phyloP scores from a whole-genome alignment of 2,329 filamentous ascomycete genomes.

The Corniculantispora saksenae region DNA sequence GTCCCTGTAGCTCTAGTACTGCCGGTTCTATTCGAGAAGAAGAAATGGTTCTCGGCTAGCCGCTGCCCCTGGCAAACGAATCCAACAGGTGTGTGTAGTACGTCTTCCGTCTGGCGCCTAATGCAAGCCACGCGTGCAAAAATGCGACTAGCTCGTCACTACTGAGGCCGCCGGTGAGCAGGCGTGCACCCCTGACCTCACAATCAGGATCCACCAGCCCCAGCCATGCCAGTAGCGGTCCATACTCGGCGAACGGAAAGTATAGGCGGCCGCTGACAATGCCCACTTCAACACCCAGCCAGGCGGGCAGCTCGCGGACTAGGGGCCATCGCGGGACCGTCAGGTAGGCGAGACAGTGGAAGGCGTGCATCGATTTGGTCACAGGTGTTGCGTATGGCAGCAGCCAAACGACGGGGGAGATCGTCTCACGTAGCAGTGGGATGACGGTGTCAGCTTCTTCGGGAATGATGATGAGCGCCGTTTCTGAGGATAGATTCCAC shows the following conservation, averaged over 20 bases:
- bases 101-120: slow-evolving; percentile 54
- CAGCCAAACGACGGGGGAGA: slow-evolving; percentile 40
- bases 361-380: slow-evolving; percentile 60
- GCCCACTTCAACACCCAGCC: slow-evolving; percentile 60
- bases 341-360: slow-evolving; percentile 56
- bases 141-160: slow-evolving; percentile 38
- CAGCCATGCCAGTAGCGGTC: slow-evolving; percentile 33
- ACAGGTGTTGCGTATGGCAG: slow-evolving; percentile 61
- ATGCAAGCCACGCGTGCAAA: slow-evolving; percentile 55
- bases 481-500: slow-evolving; percentile 48
- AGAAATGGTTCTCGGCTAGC: slow-evolving; percentile 46
- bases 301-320: slow-evolving; percentile 45
- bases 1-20: too few species aligned
- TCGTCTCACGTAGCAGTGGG: slow-evolving; percentile 36
- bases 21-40: slow-evolving; percentile 40
- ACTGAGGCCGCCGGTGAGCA: too few species aligned
- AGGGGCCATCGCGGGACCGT: slow-evolving; percentile 48
- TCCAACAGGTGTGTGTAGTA: slow-evolving; percentile 58
- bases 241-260: slow-evolving; percentile 52
- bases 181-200: neutral
- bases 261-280: slow-evolving; percentile 63
- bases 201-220: slow-evolving; percentile 26
- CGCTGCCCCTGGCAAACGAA: slow-evolving; percentile 51
- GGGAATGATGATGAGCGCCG: slow-evolving; percentile 59
- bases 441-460: slow-evolving; percentile 64